These are phyloP conservation scores for Xylariales sp. DNA, from an alignment of 2,329 filamentous ascomycete genomes.

Conservation along the genomic window DNA sequence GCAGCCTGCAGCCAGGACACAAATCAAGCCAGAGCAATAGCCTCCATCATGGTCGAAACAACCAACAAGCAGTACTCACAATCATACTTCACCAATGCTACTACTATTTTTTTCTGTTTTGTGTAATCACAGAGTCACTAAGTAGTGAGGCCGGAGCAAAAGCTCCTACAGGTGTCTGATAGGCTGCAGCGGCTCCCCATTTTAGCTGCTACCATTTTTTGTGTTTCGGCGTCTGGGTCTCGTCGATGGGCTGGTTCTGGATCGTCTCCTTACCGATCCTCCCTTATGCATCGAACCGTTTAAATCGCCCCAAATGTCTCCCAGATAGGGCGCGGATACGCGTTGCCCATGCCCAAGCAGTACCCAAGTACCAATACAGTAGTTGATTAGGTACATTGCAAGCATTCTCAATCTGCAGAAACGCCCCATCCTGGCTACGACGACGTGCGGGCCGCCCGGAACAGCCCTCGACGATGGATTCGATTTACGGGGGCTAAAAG, in stretches of 20 bases:
- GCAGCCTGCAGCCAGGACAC: conserved; percentile 28
- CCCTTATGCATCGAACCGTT: conserved; percentile 28
- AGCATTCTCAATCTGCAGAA: conserved; percentile 14
- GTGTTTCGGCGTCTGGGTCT: conserved; percentile 17
- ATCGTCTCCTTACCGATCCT: conserved; percentile 35
- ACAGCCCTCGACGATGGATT: conserved; percentile 15
- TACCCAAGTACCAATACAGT: conserved; percentile 1
- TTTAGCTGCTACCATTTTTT: conserved; percentile 30
- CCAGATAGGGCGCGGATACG: background rate
- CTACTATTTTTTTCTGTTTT: conserved; percentile 39
- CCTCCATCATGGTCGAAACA: conserved; percentile 30
- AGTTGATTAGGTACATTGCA: background rate
- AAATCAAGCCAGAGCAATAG: conserved; percentile 21
- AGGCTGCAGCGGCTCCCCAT: conserved; percentile 40
- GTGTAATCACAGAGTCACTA: conserved; percentile 40
- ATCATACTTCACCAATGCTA: conserved; percentile 27
- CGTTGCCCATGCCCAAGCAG: background rate
- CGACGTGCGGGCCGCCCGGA: conserved; percentile 21
- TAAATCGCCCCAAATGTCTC: conserved; percentile 32
- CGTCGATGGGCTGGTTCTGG: conserved; percentile 30
- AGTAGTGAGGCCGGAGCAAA: conserved; percentile 46
- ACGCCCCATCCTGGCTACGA: conserved; percentile 15
- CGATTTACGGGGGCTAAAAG: conserved; percentile 14
- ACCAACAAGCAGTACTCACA: conserved; percentile 32
- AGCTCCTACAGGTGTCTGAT: conserved; percentile 45